Evolutionary conservation across 306 rosid species (phyloP).

Genomic region (Corylus avellana): DNA sequence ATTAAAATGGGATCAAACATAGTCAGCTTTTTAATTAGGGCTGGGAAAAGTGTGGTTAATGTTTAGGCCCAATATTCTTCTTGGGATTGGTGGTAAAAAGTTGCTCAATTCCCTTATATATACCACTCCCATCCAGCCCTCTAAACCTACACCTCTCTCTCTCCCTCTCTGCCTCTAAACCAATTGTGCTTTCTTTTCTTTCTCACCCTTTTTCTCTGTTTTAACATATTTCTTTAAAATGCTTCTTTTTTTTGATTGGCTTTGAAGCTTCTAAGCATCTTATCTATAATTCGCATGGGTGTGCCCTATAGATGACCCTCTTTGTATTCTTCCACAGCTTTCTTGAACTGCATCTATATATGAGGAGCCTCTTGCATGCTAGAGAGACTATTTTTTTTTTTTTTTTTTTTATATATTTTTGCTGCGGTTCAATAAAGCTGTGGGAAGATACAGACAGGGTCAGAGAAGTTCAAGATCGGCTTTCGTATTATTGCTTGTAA

Average conservation of each 20-base stretch:
- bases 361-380: conserved; percentile 37
- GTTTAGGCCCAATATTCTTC: conserved; percentile 90
- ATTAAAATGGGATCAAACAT: conserved; percentile 36
- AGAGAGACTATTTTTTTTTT: not conserved
- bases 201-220: conserved; percentile 8
- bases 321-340: conserved; percentile 99
- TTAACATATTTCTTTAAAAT: conserved; percentile 12
- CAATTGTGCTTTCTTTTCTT: not conserved
- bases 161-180: not conserved
- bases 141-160: conserved; percentile 48
- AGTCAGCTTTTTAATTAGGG: conserved; percentile 65
- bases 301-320: conserved; percentile 51
- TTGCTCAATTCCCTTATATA: conserved; percentile 64
- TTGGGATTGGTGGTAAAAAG: conserved; percentile 74
- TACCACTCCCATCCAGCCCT: conserved; percentile 32
- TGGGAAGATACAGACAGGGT: conserved; percentile 95
- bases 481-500: not conserved
- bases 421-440: conserved; percentile 99
- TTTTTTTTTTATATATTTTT: not conserved
- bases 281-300: not conserved
- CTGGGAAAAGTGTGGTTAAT: conserved; percentile 40
- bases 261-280: conserved; percentile 26
- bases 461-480: conserved; percentile 36
- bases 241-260: conserved; percentile 33
- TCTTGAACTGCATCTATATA: conserved; percentile 92